A percentile compares a stretch with the other conserved stretches of the same genome.
phyloP scores from a whole-genome alignment of 805 yeast species.

The Starmerella bombicola region DNA sequence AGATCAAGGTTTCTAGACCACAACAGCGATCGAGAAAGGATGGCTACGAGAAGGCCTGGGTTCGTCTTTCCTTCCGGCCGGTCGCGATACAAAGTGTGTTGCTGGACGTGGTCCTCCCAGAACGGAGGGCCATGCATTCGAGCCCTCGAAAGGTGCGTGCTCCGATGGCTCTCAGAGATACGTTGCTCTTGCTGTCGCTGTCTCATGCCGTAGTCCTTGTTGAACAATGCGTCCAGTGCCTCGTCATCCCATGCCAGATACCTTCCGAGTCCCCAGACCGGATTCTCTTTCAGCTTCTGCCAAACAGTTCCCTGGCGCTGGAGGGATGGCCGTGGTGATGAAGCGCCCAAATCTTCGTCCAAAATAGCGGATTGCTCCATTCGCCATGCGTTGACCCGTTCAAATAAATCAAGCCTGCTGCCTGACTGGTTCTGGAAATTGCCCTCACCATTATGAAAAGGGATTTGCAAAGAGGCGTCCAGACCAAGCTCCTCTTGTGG shows the following conservation, averaged over 20 bases:
- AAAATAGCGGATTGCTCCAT: slow-evolving; percentile 30
- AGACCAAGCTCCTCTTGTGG: background rate
- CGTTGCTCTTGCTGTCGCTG: background rate
- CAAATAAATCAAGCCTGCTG: slow-evolving; percentile 24
- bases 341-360: slow-evolving; percentile 9
- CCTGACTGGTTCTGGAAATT: slow-evolving; percentile 19
- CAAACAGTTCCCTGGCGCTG: slow-evolving; percentile 6
- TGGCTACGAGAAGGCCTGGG: slow-evolving; percentile 1
- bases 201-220: slow-evolving; percentile 19
- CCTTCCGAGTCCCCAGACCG: slow-evolving; percentile 6
- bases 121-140: slow-evolving; percentile 12
- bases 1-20: slow-evolving; percentile 2
- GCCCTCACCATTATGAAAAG: slow-evolving; percentile 30
- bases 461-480: slow-evolving; percentile 22
- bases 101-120: slow-evolving; percentile 17
- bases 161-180: background rate
- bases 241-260: slow-evolving; percentile 27
- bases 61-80: background rate
- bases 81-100: background rate
- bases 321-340: background rate
- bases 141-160: slow-evolving; percentile 9
- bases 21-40: slow-evolving; percentile 4
- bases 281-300: slow-evolving; percentile 13
- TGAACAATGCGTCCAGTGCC: slow-evolving; percentile 29
- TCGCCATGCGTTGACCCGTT: slow-evolving; percentile 33